Evolutionary conservation across 257 asterid species (phyloP).

Genomic region (Solanum chiquidenum): DNA sequence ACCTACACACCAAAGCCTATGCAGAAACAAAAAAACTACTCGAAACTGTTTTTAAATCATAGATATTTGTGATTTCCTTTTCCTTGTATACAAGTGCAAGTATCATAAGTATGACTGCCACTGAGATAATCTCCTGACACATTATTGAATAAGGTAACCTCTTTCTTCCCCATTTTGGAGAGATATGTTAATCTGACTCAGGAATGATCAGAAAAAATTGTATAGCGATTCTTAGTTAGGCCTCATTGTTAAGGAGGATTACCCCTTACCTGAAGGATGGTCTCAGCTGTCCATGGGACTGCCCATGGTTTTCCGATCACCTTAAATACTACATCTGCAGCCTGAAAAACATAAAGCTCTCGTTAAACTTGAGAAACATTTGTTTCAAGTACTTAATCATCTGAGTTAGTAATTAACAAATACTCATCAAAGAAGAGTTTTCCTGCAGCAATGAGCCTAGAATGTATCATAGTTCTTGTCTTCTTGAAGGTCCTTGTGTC

Average conservation of each 20-base stretch:
- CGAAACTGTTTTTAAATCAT: neutral
- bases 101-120: neutral
- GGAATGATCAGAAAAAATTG: neutral
- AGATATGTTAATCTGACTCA: neutral
- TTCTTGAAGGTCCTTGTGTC: neutral
- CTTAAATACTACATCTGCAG: conserved; percentile 27
- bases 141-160: neutral
- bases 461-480: neutral
- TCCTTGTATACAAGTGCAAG: neutral
- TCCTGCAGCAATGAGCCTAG: neutral
- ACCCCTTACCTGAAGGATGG: conserved; percentile 61
- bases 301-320: conserved; percentile 71
- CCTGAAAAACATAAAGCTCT: conserved; percentile 26
- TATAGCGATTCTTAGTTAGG: neutral
- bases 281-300: conserved; percentile 95
- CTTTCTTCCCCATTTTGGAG: neutral
- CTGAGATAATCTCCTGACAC: neutral
- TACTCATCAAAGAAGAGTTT: neutral
- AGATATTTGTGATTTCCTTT: neutral
- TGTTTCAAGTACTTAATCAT: neutral
- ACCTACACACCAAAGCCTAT: neutral
- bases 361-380: neutral
- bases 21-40: neutral
- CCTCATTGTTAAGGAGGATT: neutral
- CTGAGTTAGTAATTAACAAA: neutral